phyloP scores from a whole-genome alignment of 2,329 filamentous ascomycete genomes.

The Dactylellina sp. region DNA sequence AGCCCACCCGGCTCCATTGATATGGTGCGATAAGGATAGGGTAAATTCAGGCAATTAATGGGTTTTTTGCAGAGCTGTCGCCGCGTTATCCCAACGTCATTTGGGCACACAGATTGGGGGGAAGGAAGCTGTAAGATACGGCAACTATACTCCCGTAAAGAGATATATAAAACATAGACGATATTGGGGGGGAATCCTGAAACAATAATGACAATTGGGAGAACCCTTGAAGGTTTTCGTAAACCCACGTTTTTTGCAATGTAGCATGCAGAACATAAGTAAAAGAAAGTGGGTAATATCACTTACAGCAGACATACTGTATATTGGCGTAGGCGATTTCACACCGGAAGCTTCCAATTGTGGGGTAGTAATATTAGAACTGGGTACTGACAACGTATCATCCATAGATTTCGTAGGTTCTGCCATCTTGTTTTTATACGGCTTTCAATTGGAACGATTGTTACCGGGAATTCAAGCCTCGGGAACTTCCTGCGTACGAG shows the following conservation, averaged over 20 bases:
- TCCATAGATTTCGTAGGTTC: conserved; percentile 29
- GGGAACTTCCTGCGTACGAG: conserved; percentile 27
- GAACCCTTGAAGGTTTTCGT: conserved; percentile 25
- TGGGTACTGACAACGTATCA: conserved; percentile 22
- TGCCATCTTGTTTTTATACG: conserved; percentile 36
- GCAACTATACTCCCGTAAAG: background rate
- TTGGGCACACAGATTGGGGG: conserved; percentile 23
- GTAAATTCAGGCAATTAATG: conserved; percentile 34
- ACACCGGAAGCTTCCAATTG: conserved; percentile 53
- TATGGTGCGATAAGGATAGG: conserved; percentile 46
- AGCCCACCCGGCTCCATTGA: conserved; percentile 24
- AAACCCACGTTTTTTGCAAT: conserved; percentile 2
- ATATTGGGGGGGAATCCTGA: background rate
- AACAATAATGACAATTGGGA: conserved; percentile 24
- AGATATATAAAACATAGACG: background rate
- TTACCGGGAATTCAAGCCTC: conserved; percentile 45
- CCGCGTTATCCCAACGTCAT: conserved; percentile 30
- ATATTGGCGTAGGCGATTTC: conserved; percentile 53
- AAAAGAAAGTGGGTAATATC: conserved; percentile 8
- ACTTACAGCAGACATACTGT: conserved; percentile 57
- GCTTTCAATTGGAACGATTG: conserved; percentile 9
- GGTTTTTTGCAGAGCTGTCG: conserved; percentile 26
- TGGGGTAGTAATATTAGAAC: conserved; percentile 38
- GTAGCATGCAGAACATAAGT: background rate
- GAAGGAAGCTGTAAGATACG: conserved; percentile 12